Conservation (phyloP, 2,329 filamentous ascomycete species). For the Talaromyces sp. region DNA sequence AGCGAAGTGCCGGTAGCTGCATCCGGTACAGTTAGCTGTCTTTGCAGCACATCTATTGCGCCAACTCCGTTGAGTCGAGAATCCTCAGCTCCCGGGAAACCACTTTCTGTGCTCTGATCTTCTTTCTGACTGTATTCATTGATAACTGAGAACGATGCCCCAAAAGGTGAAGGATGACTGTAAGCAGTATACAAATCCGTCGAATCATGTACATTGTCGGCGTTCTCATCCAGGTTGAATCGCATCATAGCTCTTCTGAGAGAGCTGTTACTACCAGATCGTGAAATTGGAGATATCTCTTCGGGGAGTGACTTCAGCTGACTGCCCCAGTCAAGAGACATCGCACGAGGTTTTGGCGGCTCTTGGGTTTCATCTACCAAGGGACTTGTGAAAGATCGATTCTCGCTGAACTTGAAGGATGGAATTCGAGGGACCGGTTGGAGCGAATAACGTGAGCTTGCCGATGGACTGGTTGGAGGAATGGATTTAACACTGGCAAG, state of each 20-base stretch:
- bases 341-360: background rate
- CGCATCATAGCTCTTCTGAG: background rate
- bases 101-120: background rate
- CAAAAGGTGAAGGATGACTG: background rate
- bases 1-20: background rate
- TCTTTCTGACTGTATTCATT: background rate
- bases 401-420: slow-evolving; percentile 9
- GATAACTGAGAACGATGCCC: background rate
- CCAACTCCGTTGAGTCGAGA: background rate
- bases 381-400: slow-evolving; percentile 6
- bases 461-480: background rate
- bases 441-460: slow-evolving; percentile 7
- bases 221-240: background rate
- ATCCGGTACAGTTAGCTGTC: background rate
- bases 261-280: background rate
- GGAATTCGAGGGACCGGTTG: slow-evolving; percentile 12
- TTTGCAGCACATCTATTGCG: background rate
- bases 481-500: background rate
- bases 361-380: background rate
- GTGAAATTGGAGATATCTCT: background rate
- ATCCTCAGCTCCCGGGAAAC: background rate
- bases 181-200: background rate
- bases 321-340: slow-evolving; percentile 3
- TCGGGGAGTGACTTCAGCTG: slow-evolving; percentile 1
- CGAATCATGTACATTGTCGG: background rate